Evolutionary conservation across 495 filamentous ascomycete species (phyloP), one percentile per base, ranked within the genome.

Genomic region (Penicillium lividum): DNA sequence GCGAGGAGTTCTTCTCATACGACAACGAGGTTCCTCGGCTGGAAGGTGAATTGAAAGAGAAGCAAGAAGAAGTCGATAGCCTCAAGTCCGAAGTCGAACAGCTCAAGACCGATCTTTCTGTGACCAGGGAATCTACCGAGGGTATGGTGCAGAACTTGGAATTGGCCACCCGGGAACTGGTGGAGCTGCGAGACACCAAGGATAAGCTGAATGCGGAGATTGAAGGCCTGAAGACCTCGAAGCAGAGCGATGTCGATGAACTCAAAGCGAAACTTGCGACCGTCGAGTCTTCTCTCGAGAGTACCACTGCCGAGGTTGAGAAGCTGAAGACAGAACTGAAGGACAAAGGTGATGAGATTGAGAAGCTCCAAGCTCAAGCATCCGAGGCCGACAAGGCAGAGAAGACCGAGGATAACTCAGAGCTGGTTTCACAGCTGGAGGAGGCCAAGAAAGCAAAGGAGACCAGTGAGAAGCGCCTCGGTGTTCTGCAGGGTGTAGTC

Each of bases 1-100:
- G 73, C 49, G 90, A 93, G 64, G 91, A 96, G 25, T 87, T 97
- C 73, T 97, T 97, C 73, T 94, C 90, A 7, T 96, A 91, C 59
- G 90, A 92, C 54, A 83, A 83, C 42, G 90, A 93, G 68, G 73
- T 92, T 42, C 86, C 86, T 15, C 81, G 85, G 16, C 63, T 91
- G n/a, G 80, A 86, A 54, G 69, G 74, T 1, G 84, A 86, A 60
- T 63, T 91, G 49, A 75, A 86, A 58, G 76, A 78, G 53, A 81
- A 81, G 43, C 84, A 91, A 57, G 77, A 82, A 33, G 86, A 92
- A 65, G 80, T 92, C 31, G 80, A 82, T 34, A 76, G 77, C 18
- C 80, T 93, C 16, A 88, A 88, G 62, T 69, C 74, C 9, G 84
- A 90, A 53, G 71, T 89, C 16, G 80, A 81, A 27, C 80, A 73